These are phyloP conservation scores for Fraxinus quadrangulata DNA, from an alignment of 257 asterid species.

Conservation along the genomic window DNA sequence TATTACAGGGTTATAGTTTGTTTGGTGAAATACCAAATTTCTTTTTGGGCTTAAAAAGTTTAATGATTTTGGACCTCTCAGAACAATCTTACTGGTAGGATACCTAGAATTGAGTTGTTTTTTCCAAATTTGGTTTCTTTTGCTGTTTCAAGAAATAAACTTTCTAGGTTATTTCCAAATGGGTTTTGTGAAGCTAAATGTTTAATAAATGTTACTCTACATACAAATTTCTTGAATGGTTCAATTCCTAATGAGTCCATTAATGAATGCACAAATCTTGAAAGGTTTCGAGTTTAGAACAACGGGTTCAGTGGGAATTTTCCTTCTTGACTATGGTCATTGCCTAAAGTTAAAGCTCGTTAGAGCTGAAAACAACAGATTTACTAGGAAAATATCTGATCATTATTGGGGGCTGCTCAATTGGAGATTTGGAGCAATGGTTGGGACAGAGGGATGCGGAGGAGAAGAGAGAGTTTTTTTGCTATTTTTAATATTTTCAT, in stretches of 20 bases:
- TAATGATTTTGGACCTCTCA: constrained; percentile 63
- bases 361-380: constrained; percentile 79
- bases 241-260: constrained; percentile 50
- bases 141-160: constrained; percentile 77
- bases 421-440: constrained; percentile 36
- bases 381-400: constrained; percentile 74
- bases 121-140: constrained; percentile 69
- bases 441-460: no score
- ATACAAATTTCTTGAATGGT: constrained; percentile 66
- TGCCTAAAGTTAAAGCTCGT: constrained; percentile 66
- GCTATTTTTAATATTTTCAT: no score
- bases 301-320: constrained; percentile 64
- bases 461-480: no score
- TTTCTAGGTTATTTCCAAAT: constrained; percentile 65
- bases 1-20: constrained; percentile 69
- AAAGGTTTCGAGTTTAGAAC: constrained; percentile 81
- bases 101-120: constrained; percentile 47
- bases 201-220: constrained; percentile 53
- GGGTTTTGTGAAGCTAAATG: constrained; percentile 62
- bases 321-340: constrained; percentile 72
- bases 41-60: constrained; percentile 56
- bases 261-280: constrained; percentile 57
- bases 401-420: constrained; percentile 64
- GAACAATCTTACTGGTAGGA: constrained; percentile 64
- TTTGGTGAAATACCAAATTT: constrained; percentile 59